Evolutionary conservation across 2,329 filamentous ascomycete species (phyloP).

Genomic region (Fusarium nematophilum): DNA sequence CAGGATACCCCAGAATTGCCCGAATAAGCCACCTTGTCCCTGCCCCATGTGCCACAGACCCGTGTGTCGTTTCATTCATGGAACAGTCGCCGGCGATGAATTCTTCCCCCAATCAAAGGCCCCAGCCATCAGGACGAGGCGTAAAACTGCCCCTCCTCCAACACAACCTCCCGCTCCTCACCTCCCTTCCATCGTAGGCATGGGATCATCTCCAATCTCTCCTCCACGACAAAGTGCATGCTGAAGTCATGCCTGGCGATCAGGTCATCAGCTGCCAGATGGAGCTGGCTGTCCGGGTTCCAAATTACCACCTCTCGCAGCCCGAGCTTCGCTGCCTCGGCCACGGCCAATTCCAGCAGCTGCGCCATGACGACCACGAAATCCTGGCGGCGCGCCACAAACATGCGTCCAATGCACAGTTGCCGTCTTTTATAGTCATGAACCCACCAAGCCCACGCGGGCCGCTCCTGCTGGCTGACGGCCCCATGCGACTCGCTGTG

Average conservation of each 20-base stretch:
- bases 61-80: slow-evolving; percentile 2
- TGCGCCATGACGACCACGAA: slow-evolving; percentile 40
- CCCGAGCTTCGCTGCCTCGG: slow-evolving; percentile 47
- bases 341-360: slow-evolving; percentile 49
- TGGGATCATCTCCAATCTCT: slow-evolving; percentile 48
- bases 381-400: slow-evolving; percentile 29
- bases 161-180: slow-evolving; percentile 37
- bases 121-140: slow-evolving; percentile 16
- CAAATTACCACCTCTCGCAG: slow-evolving; percentile 50
- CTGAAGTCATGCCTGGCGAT: slow-evolving; percentile 51
- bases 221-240: slow-evolving; percentile 40
- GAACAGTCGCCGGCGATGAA: not conserved
- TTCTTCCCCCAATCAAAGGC: slow-evolving; percentile 13
- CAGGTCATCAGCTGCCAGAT: slow-evolving; percentile 44
- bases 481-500: slow-evolving; percentile 1
- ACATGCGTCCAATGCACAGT: slow-evolving; percentile 33
- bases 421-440: slow-evolving; percentile 46
- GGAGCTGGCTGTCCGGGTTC: slow-evolving; percentile 49
- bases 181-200: slow-evolving; percentile 52
- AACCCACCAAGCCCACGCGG: slow-evolving; percentile 50
- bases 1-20: slow-evolving; percentile 5
- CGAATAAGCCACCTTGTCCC: not conserved
- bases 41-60: not conserved
- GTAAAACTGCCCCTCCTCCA: slow-evolving; percentile 40
- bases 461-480: slow-evolving; percentile 23